Conservation (phyloP, 1,284 basidiomycete genomes). For the Serendipita sp. region DNA sequence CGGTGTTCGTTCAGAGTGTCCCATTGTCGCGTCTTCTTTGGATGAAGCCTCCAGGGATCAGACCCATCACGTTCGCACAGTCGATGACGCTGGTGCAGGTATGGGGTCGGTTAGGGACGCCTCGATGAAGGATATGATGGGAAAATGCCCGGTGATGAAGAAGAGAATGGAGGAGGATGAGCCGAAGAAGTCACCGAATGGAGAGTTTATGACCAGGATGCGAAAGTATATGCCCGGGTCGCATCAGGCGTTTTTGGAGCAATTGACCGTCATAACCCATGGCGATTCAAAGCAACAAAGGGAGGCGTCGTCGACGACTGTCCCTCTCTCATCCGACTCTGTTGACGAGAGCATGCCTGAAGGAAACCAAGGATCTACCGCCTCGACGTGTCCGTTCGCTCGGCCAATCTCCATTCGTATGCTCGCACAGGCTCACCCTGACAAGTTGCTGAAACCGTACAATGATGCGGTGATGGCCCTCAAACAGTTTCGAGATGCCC, state of each 20-base stretch:
- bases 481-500: conserved; percentile 31
- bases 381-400: neutral
- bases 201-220: conserved; percentile 56
- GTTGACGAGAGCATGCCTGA: neutral
- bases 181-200: neutral
- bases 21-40: too few relatives aligned
- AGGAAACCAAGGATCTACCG: neutral
- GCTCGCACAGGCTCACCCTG: neutral
- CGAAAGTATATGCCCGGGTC: conserved; percentile 67
- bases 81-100: neutral
- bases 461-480: conserved; percentile 31
- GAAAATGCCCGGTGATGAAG: neutral
- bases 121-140: neutral
- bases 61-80: too few relatives aligned
- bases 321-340: neutral
- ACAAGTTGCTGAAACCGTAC: conserved; percentile 18
- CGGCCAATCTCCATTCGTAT: neutral
- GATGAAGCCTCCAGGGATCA: too few relatives aligned
- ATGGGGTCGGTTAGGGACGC: neutral
- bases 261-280: conserved; percentile 32
- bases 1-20: too few relatives aligned
- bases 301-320: neutral
- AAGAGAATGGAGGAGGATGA: neutral
- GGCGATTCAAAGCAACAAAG: neutral
- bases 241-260: conserved; percentile 51